Evolutionary conservation across 495 filamentous ascomycete genomes (phyloP).

Genomic region (Penicillium chermesinum): DNA sequence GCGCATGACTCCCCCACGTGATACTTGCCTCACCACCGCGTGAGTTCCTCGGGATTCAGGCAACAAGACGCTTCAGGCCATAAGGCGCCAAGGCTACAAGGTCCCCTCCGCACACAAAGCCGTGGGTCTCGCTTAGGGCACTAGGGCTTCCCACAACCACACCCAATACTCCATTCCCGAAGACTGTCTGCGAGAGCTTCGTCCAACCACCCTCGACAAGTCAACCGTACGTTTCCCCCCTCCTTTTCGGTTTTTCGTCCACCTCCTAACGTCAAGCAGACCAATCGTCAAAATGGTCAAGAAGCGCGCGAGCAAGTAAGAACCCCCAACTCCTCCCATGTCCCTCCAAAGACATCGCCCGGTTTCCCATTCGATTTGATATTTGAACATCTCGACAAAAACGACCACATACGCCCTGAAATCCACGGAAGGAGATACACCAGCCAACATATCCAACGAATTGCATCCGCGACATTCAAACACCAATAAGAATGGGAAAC

Average conservation of each 20-base stretch:
- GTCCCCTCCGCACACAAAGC: conserved; percentile 18
- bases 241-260: conserved; percentile 12
- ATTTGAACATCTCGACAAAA: conserved; percentile 29
- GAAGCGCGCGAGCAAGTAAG: conserved; percentile 98
- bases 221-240: conserved; percentile 40
- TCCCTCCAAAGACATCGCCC: conserved; percentile 14
- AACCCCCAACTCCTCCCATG: conserved; percentile 20
- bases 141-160: conserved; percentile 45
- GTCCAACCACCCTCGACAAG: conserved; percentile 46
- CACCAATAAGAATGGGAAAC: conserved; percentile 17
- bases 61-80: not conserved
- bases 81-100: not conserved
- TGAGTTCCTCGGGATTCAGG: not conserved
- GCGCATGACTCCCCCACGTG: conserved; percentile 9
- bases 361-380: conserved; percentile 26
- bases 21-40: not conserved
- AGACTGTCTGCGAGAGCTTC: conserved; percentile 36
- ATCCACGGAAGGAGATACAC: not conserved
- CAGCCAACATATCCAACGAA: not conserved
- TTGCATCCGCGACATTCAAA: not conserved
- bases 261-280: conserved; percentile 21
- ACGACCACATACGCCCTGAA: conserved; percentile 24
- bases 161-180: conserved; percentile 37
- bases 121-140: conserved; percentile 41
- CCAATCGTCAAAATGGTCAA: conserved; percentile 93